These are phyloP conservation scores for Hemileia vastatrix DNA, from an alignment of 1,284 basidiomycete genomes.

Conservation along the genomic window DNA sequence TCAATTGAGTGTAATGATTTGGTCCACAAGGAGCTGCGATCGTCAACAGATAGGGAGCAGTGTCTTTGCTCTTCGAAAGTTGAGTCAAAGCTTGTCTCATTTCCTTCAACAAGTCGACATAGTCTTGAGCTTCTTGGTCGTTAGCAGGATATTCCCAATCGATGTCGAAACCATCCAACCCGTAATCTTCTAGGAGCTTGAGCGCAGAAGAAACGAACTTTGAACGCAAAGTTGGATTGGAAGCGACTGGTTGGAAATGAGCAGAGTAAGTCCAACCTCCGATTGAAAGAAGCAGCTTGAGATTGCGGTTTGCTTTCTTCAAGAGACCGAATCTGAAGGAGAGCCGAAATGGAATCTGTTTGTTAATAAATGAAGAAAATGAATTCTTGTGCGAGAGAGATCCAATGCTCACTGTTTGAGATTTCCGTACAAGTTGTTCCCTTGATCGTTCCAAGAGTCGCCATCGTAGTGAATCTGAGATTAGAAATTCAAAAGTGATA, in stretches of 20 bases:
- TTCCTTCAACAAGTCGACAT: constrained; percentile 48
- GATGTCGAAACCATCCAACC: constrained; percentile 61
- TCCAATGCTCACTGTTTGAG: too few species aligned
- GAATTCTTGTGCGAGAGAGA: too few species aligned
- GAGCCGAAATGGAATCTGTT: too few species aligned
- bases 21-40: constrained; percentile 30
- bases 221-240: constrained; percentile 46
- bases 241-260: constrained; percentile 38
- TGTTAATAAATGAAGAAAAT: too few species aligned
- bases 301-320: constrained; percentile 59
- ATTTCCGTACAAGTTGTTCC: constrained; percentile 76
- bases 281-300: constrained; percentile 45
- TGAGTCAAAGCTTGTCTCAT: constrained; percentile 47
- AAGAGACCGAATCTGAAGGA: constrained; percentile 54
- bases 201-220: constrained; percentile 65
- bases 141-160: constrained; percentile 51
- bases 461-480: constrained; percentile 50
- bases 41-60: constrained; percentile 9
- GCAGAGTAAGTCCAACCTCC: constrained; percentile 46
- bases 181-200: constrained; percentile 69
- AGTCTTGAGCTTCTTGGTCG: constrained; percentile 47
- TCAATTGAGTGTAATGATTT: constrained; percentile 28
- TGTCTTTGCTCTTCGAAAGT: constrained; percentile 30
- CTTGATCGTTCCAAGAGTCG: constrained; percentile 49
- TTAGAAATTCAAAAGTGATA: background rate